Base-by-base conservation (phyloP, 257 asterid species). In the Striga asiatica region DNA sequence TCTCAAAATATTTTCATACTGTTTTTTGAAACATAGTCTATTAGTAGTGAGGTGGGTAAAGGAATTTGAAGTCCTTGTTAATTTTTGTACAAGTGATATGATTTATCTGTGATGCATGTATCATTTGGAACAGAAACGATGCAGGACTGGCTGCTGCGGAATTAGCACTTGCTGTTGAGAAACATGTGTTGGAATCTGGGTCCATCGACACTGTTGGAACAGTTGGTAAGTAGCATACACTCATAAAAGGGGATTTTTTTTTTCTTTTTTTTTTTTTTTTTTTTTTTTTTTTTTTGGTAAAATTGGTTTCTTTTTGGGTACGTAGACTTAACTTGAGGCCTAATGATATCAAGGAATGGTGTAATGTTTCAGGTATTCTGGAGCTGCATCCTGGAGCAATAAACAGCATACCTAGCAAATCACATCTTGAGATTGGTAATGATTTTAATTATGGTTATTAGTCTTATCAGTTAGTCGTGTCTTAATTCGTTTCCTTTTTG, bases 121-220 rank as follows among this genome's bases (percentile, higher is more conserved):
- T 54, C 29, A 29, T 66, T 68, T 72, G 75, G 65, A 29, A 54
- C 82, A 91, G 98, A 71, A 84, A 87, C 31, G 97, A 91, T 49
- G 97, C 97, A 2, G 98, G 98, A 46, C 72, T 91, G 52, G 97
- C 98, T 54, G 98, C 98, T 56, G 97, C 98, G 7, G 98, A 91
- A 71, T 71, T 91, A 29, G 86, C 96, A 1, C 79, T 91, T 56
- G 94, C 89, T 23, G 95, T 87, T 62, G 98, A 91, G 80, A 78
- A 87, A 72, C 96, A 82, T 51, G 98, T 87, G 2, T 60, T 91
- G 46, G 93, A 80, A 32, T 84, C 95, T 10, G 97, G 98, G 71
- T 91, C 98, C 6, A 48, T 82, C 1, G 97, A 91, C 69, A 91
- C 97, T 25, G 98, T 91, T 38, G 98, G 98, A 27, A 91, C 98